A percentile compares a stretch with the other conserved stretches of the same genome.
These are phyloP conservation scores for Gentiana dahurica DNA, from an alignment of 257 asterid species.

Conservation along the genomic window DNA sequence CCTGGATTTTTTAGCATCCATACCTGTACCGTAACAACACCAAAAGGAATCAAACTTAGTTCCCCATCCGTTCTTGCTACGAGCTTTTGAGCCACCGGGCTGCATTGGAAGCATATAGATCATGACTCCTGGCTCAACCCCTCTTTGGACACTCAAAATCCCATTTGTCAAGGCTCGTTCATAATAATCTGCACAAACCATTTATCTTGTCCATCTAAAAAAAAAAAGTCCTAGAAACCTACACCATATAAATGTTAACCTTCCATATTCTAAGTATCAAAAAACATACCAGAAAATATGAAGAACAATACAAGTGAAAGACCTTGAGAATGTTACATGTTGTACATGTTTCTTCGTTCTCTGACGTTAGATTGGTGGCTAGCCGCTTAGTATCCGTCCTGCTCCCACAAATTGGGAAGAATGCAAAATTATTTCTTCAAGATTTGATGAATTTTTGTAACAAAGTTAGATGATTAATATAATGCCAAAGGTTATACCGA, in stretches of 20 bases:
- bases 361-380: constrained; percentile 40
- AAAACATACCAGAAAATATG: neutral
- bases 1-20: neutral
- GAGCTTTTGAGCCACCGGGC: constrained; percentile 72
- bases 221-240: constrained; percentile 86
- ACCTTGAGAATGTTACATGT: constrained; percentile 95
- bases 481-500: constrained; percentile 32
- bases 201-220: constrained; percentile 84
- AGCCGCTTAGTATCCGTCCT: constrained; percentile 76
- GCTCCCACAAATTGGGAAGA: too few species aligned
- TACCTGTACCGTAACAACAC: constrained; percentile 99
- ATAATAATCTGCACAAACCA: constrained; percentile 80
- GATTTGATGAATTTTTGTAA: too few species aligned
- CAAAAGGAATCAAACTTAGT: constrained; percentile 56
- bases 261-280: neutral
- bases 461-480: too few species aligned
- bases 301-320: neutral
- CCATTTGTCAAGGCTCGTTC: constrained; percentile 90
- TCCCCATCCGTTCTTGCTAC: constrained; percentile 80
- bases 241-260: neutral
- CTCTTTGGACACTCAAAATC: constrained; percentile 81
- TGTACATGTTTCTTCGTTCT: constrained; percentile 88
- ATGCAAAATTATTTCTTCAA: too few species aligned
- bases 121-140: constrained; percentile 81
- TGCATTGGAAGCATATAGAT: constrained; percentile 81